Percentiles rank a stretch among this genome's conserved stretches.
Conservation (phyloP, 2,329 filamentous ascomycete genomes). For the Cyphellophora attinorum region DNA sequence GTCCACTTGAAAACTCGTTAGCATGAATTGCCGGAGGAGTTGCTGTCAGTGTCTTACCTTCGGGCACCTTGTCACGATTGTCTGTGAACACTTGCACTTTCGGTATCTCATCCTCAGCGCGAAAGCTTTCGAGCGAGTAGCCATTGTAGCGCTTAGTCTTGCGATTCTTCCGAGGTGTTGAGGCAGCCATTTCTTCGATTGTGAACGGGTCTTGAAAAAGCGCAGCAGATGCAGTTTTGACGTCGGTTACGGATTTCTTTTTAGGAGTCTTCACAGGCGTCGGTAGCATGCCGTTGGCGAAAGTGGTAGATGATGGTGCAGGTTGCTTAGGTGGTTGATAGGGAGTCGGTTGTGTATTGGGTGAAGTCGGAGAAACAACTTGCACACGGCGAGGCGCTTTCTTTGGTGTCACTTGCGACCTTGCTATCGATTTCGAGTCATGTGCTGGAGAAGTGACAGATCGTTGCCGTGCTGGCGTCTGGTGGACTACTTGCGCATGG, state of each 20-base stretch:
- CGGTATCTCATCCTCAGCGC: conserved; percentile 16
- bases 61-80: conserved; percentile 50
- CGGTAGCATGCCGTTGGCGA: conserved; percentile 41
- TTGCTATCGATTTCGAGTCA: no score
- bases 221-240: conserved; percentile 38
- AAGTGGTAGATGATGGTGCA: conserved; percentile 20
- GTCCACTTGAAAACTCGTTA: no score
- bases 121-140: conserved; percentile 35
- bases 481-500: no score
- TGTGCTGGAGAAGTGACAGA: no score
- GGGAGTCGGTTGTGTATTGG: conserved; percentile 5
- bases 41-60: no score
- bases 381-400: conserved; percentile 13
- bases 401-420: conserved; percentile 15
- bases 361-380: conserved; percentile 15
- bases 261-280: conserved; percentile 54
- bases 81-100: conserved; percentile 54
- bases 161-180: conserved; percentile 37
- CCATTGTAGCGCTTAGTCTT: conserved; percentile 36
- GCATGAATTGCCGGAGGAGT: no score
- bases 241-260: conserved; percentile 39
- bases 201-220: conserved; percentile 37
- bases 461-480: no score
- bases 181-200: conserved; percentile 18
- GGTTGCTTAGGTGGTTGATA: conserved; percentile 13